Percentiles rank a stretch among this genome's conserved stretches.
phyloP scores from a whole-genome alignment of 805 yeast species.

The Yamadazyma scolyti region DNA sequence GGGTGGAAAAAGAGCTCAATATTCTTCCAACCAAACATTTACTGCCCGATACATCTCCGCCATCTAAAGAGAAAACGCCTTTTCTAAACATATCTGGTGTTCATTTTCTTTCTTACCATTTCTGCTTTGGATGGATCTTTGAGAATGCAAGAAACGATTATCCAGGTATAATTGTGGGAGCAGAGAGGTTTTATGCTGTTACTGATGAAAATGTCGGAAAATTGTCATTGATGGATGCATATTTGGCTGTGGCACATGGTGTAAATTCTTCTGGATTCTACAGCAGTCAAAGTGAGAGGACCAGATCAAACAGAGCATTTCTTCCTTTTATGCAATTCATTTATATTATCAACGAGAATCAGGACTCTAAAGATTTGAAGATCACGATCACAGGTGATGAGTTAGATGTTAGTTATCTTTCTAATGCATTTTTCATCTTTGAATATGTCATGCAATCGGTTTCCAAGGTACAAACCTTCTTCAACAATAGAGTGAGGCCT shows the following conservation, averaged over 20 bases:
- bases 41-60: too few species aligned
- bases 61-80: constrained; percentile 7
- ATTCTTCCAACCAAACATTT: too few species aligned
- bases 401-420: constrained; percentile 60
- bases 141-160: constrained; percentile 39
- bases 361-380: constrained; percentile 28
- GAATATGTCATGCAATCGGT: constrained; percentile 51
- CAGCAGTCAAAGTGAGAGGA: constrained; percentile 42
- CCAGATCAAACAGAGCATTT: constrained; percentile 56
- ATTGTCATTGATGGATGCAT: constrained; percentile 65
- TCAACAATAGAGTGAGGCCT: constrained; percentile 18
- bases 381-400: constrained; percentile 63
- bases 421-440: constrained; percentile 51
- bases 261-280: constrained; percentile 46
- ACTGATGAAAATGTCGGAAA: constrained; percentile 62
- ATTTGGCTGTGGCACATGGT: constrained; percentile 69
- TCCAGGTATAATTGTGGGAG: constrained; percentile 80
- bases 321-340: constrained; percentile 65
- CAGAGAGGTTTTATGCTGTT: constrained; percentile 65
- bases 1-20: constrained; percentile 3
- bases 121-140: constrained; percentile 79
- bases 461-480: constrained; percentile 36
- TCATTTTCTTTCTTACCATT: constrained; percentile 57
- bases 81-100: constrained; percentile 40
- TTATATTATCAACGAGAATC: constrained; percentile 33